Evolutionary conservation across 2,329 filamentous ascomycete species (phyloP).

Genomic region (Cladosporium sp.): DNA sequence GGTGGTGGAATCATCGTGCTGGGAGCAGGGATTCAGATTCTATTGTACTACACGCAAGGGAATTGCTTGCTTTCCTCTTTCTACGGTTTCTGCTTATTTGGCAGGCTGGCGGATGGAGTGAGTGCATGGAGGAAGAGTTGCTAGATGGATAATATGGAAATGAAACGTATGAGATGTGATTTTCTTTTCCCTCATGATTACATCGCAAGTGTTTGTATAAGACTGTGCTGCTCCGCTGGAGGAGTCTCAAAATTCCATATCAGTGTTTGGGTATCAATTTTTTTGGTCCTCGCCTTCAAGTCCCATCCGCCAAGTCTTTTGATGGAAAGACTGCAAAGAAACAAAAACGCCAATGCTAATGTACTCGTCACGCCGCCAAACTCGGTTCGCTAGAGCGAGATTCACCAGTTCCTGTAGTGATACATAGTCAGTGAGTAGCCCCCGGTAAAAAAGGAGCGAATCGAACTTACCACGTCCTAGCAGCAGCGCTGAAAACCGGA

Average conservation of each 20-base stretch:
- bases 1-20: background rate
- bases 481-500: conserved; percentile 86
- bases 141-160: background rate
- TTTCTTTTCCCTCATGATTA: no score
- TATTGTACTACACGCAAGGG: background rate
- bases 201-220: no score
- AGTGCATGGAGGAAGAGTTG: background rate
- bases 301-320: background rate
- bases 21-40: background rate
- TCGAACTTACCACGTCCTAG: conserved; percentile 69
- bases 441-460: background rate
- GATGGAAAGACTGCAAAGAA: background rate
- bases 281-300: background rate
- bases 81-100: background rate
- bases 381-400: background rate
- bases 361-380: background rate
- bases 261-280: conserved; percentile 5
- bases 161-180: background rate
- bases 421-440: background rate
- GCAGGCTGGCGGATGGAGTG: background rate
- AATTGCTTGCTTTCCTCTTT: background rate
- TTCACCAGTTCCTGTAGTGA: background rate
- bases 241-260: background rate
- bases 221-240: background rate
- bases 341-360: background rate